Base-by-base conservation (phyloP, 192 early-diverging fungal genomes). In the Helicostylum pulchrum region DNA sequence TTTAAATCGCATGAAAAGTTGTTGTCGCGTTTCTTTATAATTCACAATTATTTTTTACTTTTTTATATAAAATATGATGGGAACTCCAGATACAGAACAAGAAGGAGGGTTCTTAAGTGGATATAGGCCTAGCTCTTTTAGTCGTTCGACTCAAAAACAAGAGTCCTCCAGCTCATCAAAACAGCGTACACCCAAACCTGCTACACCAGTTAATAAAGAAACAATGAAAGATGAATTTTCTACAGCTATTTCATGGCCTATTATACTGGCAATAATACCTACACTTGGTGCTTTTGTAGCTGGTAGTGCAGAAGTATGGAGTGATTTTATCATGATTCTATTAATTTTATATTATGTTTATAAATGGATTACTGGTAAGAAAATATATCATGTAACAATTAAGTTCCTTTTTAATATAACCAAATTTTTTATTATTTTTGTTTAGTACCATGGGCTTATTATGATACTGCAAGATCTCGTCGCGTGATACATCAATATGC, bases 301-400 rank as follows among this genome's bases (percentile, higher is more conserved):
- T 60, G 84, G 84, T 20, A 83, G 77, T 62, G 77, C 81, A 10
- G 84, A 85, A 55, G 70, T 83, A 51, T 85, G 80, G 77, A 81
- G 80, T 51, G 84, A 85, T 66, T 81, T 85, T 19, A 61, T 85
- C 31, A 77, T 83, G 47, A 70, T 85, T n/a, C 42, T 78, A n/a
- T 66, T 85, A 44, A 85, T 85, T 36, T 67, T 78, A 4, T 85
- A 78, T 52, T 85, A 81, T 57, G 72, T 83, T 54, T 85, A 83
- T 32, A 83, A 85, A 51, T 80, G 81, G 65, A 81, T 85, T 46
- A 85, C 78, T 79, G 84, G 84, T 83, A 82, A 71, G 15, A 20
- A 57, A 31, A 26, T 23, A 9, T 12, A 15, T 14, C 46, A 15
- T 48, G 17, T 19, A 48, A 14, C 46, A 14, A 48, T 48, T 48